Percentiles rank a stretch among this genome's conserved stretches.
Evolutionary conservation across 2,329 filamentous ascomycete genomes (phyloP).

Genomic region (Monosporascus sp.): DNA sequence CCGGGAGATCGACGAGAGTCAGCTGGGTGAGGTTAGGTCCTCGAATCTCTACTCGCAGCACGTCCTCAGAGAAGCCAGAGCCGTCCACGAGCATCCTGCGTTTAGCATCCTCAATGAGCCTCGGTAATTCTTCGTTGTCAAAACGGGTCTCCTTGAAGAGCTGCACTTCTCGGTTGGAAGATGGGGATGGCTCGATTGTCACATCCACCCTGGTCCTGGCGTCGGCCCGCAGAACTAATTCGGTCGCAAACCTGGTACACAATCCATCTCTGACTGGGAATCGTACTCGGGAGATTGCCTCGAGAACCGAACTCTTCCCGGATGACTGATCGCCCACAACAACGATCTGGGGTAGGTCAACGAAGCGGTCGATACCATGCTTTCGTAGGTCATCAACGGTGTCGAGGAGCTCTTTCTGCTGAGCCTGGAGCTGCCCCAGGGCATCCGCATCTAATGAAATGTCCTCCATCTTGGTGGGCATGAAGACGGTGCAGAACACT

Average conservation of each 20-base stretch:
- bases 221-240: slow-evolving; percentile 48
- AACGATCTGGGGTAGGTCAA: slow-evolving; percentile 49
- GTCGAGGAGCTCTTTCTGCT: slow-evolving; percentile 46
- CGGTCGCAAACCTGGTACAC: slow-evolving; percentile 59
- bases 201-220: slow-evolving; percentile 32
- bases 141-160: slow-evolving; percentile 31
- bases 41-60: slow-evolving; percentile 41
- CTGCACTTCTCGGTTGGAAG: slow-evolving; percentile 10
- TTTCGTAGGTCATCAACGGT: slow-evolving; percentile 47
- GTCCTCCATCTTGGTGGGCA: slow-evolving; percentile 5
- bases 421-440: slow-evolving; percentile 37
- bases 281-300: slow-evolving; percentile 57
- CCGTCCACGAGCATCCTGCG: slow-evolving; percentile 35
- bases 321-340: slow-evolving; percentile 57
- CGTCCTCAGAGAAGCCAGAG: slow-evolving; percentile 38
- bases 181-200: slow-evolving; percentile 29
- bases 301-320: slow-evolving; percentile 61
- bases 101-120: slow-evolving; percentile 48
- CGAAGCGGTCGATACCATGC: slow-evolving; percentile 41
- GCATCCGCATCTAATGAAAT: slow-evolving; percentile 24
- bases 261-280: slow-evolving; percentile 52
- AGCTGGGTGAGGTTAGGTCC: slow-evolving; percentile 40
- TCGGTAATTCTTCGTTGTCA: slow-evolving; percentile 34
- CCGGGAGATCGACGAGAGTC: slow-evolving; percentile 52
- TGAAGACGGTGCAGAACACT: no score